Conservation (phyloP, 352 stramenopile species). For the Pythium dissimile region DNA sequence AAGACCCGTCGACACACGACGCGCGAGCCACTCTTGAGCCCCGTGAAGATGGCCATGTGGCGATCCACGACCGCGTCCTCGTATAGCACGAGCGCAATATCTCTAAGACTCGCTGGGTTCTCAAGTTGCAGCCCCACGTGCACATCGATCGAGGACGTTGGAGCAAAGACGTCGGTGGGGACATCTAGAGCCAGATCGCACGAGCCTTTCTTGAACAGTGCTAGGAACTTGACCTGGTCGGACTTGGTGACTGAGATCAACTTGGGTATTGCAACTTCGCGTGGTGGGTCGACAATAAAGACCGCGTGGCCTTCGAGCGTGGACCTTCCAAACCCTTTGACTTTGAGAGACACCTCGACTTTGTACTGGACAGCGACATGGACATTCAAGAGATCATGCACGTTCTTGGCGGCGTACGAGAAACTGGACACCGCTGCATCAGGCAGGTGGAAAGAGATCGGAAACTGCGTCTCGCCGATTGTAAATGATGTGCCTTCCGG, state of each 20-base stretch:
- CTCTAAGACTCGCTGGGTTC: not conserved
- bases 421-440: not conserved
- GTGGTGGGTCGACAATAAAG: not conserved
- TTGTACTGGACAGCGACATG: conserved; percentile 1
- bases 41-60: not conserved
- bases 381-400: not conserved
- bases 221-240: not conserved
- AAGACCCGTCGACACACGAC: not conserved
- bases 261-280: not conserved
- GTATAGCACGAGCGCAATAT: not conserved
- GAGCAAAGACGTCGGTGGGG: not conserved
- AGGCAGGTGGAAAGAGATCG: not conserved
- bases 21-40: not conserved
- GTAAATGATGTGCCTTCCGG: not conserved
- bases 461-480: conserved; percentile 1
- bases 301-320: not conserved
- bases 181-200: not conserved
- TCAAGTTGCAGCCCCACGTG: not conserved
- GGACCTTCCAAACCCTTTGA: not conserved
- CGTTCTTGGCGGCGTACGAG: not conserved
- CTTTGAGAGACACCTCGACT: not conserved
- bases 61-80: conserved; percentile 3
- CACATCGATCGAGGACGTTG: not conserved
- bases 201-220: not conserved
- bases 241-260: not conserved